A percentile compares a stretch with the other conserved stretches of the same genome.
Evolutionary conservation across 139 green algal species (phyloP).

Genomic region (Chlamydomonas eustigma): DNA sequence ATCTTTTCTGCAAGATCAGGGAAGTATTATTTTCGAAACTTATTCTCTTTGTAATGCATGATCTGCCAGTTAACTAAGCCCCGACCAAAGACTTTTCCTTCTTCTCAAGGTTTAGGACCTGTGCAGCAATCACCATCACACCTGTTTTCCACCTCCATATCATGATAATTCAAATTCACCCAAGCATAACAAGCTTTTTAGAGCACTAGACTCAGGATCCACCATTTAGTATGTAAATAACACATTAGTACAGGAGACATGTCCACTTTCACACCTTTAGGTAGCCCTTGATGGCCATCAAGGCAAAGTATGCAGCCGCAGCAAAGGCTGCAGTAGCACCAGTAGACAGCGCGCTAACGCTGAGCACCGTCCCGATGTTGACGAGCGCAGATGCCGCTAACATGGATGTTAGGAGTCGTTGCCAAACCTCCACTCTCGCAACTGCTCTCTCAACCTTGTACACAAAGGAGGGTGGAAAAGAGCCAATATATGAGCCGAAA

Average conservation of each 20-base stretch:
- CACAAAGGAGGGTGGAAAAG: too few species aligned
- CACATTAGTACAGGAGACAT: background rate
- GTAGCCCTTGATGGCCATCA: constrained; percentile 33
- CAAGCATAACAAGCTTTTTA: background rate
- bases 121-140: too few species aligned
- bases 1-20: too few species aligned
- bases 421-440: constrained; percentile 72
- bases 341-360: constrained; percentile 48
- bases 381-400: constrained; percentile 78
- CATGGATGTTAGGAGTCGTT: constrained; percentile 58
- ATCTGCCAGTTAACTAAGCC: constrained; percentile 22
- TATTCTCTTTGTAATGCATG: too few species aligned
- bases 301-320: constrained; percentile 36
- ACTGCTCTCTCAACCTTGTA: constrained; percentile 87
- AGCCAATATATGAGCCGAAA: too few species aligned
- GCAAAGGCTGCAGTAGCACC: constrained; percentile 61
- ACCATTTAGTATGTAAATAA: background rate
- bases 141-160: background rate
- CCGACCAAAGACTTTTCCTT: constrained; percentile 73
- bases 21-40: too few species aligned
- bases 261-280: constrained; percentile 22
- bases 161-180: background rate
- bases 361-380: constrained; percentile 91
- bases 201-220: too few species aligned
- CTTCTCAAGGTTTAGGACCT: constrained; percentile 66